phyloP scores from a whole-genome alignment of 169 alveolate genomes.

The Cytauxzoon felis region DNA sequence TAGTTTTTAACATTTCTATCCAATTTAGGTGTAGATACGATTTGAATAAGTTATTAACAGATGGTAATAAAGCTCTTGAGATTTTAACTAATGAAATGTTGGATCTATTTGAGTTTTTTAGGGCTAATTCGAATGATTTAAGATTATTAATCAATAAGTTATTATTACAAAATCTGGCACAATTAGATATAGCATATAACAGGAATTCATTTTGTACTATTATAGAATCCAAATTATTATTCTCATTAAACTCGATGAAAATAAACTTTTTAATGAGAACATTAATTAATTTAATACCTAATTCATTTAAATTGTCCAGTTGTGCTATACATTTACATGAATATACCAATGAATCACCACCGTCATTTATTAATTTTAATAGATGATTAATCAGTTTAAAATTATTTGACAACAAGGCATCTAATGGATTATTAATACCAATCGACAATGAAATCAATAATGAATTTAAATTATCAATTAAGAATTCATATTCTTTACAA shows the following conservation, averaged over 20 bases:
- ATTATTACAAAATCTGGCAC: constrained; percentile 43
- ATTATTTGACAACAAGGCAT: constrained; percentile 20
- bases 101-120: constrained; percentile 5
- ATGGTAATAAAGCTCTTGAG: constrained; percentile 53
- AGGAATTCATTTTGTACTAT: constrained; percentile 27
- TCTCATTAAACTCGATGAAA: constrained; percentile 5
- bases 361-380: constrained; percentile 19
- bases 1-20: constrained; percentile 3
- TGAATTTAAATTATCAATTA: constrained; percentile 7
- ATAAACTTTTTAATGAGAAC: constrained; percentile 44
- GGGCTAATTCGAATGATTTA: constrained; percentile 56
- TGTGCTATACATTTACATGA: constrained; percentile 34
- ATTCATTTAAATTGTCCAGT: constrained; percentile 6
- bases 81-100: constrained; percentile 28
- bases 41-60: constrained; percentile 43
- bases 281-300: constrained; percentile 38
- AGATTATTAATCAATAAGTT: constrained; percentile 38
- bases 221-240: constrained; percentile 5
- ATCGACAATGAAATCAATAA: constrained; percentile 23
- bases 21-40: constrained; percentile 18
- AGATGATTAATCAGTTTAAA: constrained; percentile 39
- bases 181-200: constrained; percentile 46
- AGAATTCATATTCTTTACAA: constrained; percentile 17
- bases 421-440: constrained; percentile 13
- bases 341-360: neutral